Evolutionary conservation across 345 rosid species (phyloP), one percentile per base, ranked within the genome.

Genomic region (Citrus cavaleriei): DNA sequence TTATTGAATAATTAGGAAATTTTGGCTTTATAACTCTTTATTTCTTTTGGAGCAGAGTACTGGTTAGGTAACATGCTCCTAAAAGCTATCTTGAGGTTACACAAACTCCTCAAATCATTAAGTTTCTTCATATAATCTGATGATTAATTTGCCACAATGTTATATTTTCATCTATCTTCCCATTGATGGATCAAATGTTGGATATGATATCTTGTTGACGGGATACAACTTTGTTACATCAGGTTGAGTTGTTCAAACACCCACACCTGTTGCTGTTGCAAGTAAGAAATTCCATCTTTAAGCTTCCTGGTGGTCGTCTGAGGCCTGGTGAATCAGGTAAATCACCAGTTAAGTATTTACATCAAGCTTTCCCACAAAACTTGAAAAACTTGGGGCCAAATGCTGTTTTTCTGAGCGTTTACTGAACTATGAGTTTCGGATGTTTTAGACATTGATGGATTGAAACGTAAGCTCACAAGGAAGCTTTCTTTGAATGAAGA

Each of bases 191-290:
- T 59, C 35, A 32, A 49, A 16, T 30, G 25, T 63, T 9, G 55
- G 38, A 68, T 68, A 46, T 58, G 42, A 57, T 10, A 28, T 37
- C 25, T 71, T 25, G 24, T 34, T 78, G 64, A 38, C 64, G 24
- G 34, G 59, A 73, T 75, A 19, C 7, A 28, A 32, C 49, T 32
- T 81, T 73, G 55, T 73, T 32, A 16, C 32, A 83, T 87, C 85
- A 93, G 97, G 96, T 95, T 57, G 98, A 93, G 79, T 82, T 95
- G 84, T 93, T 91, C 88, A 90, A 91, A 74, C 98, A 91, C 70
- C 96, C 98, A 27, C 99, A 95, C 87, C 49, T 95, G 9, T 72
- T 93, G 81, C 83, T 93, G 77, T 83, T 95, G 86, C 97, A 93
- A 84, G 70, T 84, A 68, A 86, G 85, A 80, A 95, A 93, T 83